Evolutionary conservation across 2,329 filamentous ascomycete genomes (phyloP), one percentile per base, ranked within the genome.

Genomic region (Aspergillus floridensis): DNA sequence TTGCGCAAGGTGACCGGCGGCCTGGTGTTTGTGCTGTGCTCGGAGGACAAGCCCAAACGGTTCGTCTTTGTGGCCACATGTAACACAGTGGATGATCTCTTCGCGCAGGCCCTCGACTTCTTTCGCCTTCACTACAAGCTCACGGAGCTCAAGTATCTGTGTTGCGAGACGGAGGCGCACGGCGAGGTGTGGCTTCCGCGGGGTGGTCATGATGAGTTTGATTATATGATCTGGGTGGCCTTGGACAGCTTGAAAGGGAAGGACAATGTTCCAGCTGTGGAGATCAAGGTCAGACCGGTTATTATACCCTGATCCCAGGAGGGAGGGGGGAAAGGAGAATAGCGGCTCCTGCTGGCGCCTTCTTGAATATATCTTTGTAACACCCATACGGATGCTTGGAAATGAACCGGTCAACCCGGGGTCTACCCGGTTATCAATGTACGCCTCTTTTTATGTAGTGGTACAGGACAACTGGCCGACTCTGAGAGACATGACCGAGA

Each of bases 61-160:
- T 51, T 59, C 7, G 68, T 72, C 16, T 55, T 63, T 2, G 32
- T 67, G 16, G 51, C 59, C 1, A 63, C 61, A 46, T 65, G 63
- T 47, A 61, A 53, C 22, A 59, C 57, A 1, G 56, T 62, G 4
- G 51, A 58, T 4, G 55, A 63, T 2, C 41, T 71, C 3, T 71
- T 70, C 31, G 53, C 60, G 4, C 70, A 66, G 50, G 66, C 67
- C 0, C 32, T 41, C 2, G 55, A 59, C 1, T 70, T 70, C 35
- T 71, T 65, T 38, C 57, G 48, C 2, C 57, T 61, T 3, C 54
- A 63, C 2, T 49, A 64, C 19, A 38, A 24, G 1, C 51, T 49
- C 3, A n/a, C 54, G 2, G 57, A 66, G 2, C 56, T 65, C 10
- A 62, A 58, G 6, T 54, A 69, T 3, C 55, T 63, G 3, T 65